Evolutionary conservation across 164 flowering plant species (phyloP).

Genomic region (Vitis rupestris): DNA sequence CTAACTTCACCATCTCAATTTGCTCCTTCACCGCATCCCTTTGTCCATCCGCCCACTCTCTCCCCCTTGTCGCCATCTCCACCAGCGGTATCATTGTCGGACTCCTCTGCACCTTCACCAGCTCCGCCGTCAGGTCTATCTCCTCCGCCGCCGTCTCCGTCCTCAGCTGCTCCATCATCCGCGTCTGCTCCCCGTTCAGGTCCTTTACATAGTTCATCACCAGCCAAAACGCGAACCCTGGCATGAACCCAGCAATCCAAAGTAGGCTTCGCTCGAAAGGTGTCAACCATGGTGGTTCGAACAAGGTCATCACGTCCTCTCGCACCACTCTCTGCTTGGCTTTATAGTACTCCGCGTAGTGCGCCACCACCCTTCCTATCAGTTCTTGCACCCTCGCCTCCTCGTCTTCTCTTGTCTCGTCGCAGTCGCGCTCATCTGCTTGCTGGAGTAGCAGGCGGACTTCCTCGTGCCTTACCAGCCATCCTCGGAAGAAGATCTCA

Average conservation of each 20-base stretch:
- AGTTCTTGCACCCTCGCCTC: no score
- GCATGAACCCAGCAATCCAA: constrained; percentile 17
- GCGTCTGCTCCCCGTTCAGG: not conserved
- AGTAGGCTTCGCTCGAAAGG: constrained; percentile 6
- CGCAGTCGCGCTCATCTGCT: no score
- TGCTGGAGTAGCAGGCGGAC: no score
- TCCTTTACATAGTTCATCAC: constrained; percentile 1
- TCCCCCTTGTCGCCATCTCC: constrained; percentile 6
- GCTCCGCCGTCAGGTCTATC: constrained; percentile 10
- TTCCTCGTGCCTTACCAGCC: no score
- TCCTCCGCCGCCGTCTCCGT: constrained; percentile 20
- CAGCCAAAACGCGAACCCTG: not conserved
- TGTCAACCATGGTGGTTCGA: constrained; percentile 18
- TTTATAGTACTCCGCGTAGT: constrained; percentile 8
- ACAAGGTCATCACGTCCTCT: constrained; percentile 4
- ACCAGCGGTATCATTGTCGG: constrained; percentile 9
- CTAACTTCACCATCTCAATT: constrained; percentile 18
- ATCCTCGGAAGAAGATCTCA: no score
- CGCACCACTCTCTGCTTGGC: not conserved
- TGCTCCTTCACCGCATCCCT: not conserved
- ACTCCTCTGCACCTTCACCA: constrained; percentile 20
- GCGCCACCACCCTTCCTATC: not conserved
- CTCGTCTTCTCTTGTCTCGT: no score
- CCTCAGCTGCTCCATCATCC: constrained; percentile 6
- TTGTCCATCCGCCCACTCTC: constrained; percentile 5